Base-by-base conservation (phyloP, 2,329 filamentous ascomycete species). In the Pseudohalonectria lignicola region DNA sequence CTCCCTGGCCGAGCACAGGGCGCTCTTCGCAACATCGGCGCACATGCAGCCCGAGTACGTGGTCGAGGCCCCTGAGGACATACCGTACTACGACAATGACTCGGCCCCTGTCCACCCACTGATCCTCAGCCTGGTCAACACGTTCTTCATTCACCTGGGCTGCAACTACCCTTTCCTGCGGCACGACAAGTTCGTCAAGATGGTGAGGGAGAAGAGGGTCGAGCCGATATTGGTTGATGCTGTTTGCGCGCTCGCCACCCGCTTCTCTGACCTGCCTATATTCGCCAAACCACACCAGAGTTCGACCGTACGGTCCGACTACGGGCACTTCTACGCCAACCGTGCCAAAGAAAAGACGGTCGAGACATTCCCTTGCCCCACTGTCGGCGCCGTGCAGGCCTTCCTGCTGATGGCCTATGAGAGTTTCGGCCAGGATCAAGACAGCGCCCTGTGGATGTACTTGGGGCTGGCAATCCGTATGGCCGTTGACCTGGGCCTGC, bases 371-470 rank as follows among this genome's bases (percentile, higher is more conserved):
- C 75, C 84, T 1, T 92, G 82, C 43, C 86, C 86, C 0, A 86
- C 80, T 2, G 79, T 93, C 1, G 82, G 82, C 18, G 86, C 85
- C 9, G 84, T 92, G 0, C 87, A 94, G 49, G 85, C 86, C 1
- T 87, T 82, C 35, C 60, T 94, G 10, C 62, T 94, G 20, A 74
- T 94, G 60, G 86, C 86, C 0, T 94, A 94, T 51, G 86, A 93
- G 47, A 82, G 88, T 31, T 94, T 94, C 48, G 87, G 86, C 1
- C 83, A 84, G 10, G 85, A 86, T 46, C 84, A 88, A 49, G 87
- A 94, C 51, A 93, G 86, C 54, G 85, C 86, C 0, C 59, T 94
- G 6, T 94, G 87, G 86, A 93, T 94, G 86, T 94, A 93, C 52
- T 67, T 94, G 2, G 87, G 86, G 0, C 79, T 90, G 37, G 81